These are phyloP conservation scores for Apiotrichum veenhuisii DNA, from an alignment of 1,284 basidiomycete genomes.

Conservation along the genomic window DNA sequence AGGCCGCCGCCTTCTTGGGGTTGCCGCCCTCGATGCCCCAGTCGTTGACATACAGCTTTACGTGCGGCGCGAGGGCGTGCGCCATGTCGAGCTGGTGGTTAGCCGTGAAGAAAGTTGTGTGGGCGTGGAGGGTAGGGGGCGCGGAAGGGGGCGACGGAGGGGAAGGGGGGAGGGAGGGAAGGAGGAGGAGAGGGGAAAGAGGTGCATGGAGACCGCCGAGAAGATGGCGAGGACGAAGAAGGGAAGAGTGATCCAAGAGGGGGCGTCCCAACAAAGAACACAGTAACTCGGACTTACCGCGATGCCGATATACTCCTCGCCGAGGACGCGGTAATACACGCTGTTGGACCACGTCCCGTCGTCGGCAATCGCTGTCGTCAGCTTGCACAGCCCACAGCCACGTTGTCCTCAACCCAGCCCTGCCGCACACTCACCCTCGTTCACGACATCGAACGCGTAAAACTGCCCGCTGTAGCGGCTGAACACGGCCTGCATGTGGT, in stretches of 20 bases:
- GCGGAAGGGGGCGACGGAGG: no score
- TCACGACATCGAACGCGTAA: constrained; percentile 37
- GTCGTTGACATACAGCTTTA: constrained; percentile 42
- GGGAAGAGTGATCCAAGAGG: no score
- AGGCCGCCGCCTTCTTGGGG: constrained; percentile 26
- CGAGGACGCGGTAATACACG: constrained; percentile 38
- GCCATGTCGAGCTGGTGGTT: constrained; percentile 15
- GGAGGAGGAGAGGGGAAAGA: no score
- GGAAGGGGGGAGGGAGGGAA: no score
- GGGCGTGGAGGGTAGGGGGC: not conserved
- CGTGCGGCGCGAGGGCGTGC: constrained; percentile 34
- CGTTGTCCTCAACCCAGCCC: no score
- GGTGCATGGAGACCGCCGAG: no score
- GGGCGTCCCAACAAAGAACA: no score
- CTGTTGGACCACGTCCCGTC: constrained; percentile 28
- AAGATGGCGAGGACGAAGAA: no score
- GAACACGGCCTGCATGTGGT: constrained; percentile 35
- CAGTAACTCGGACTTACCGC: constrained; percentile 25
- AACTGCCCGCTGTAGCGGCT: constrained; percentile 32
- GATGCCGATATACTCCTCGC: constrained; percentile 30
- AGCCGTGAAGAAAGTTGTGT: no score
- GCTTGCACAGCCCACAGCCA: not conserved
- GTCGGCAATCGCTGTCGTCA: constrained; percentile 28
- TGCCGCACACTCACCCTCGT: constrained; percentile 30
- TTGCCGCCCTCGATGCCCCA: constrained; percentile 39